These are phyloP conservation scores for Solanum aculeatissimum DNA, from an alignment of 305 asterid genomes.

Conservation along the genomic window DNA sequence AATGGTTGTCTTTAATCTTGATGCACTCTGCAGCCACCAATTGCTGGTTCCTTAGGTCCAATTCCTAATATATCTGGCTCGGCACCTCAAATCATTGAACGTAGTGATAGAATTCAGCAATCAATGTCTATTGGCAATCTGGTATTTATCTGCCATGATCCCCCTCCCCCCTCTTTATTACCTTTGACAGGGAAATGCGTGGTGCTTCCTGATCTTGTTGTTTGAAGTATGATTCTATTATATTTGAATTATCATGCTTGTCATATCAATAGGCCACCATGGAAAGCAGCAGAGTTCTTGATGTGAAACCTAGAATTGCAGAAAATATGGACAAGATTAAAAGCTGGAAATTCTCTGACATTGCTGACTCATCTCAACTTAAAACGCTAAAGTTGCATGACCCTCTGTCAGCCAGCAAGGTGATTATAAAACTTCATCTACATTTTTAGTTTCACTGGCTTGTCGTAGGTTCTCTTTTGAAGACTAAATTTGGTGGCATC, in stretches of 20 bases:
- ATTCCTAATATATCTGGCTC: slow-evolving; percentile 51
- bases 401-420: slow-evolving; percentile 73
- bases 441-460: not conserved
- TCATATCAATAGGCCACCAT: slow-evolving; percentile 45
- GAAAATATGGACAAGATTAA: slow-evolving; percentile 57
- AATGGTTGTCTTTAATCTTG: not conserved
- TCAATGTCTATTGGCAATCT: slow-evolving; percentile 75
- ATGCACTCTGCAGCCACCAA: slow-evolving; percentile 45
- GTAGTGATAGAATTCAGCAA: slow-evolving; percentile 62
- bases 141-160: slow-evolving; percentile 15
- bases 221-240: not conserved
- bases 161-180: not conserved
- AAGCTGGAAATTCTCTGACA: slow-evolving; percentile 83
- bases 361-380: slow-evolving; percentile 68
- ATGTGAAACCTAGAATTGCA: slow-evolving; percentile 76
- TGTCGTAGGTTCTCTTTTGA: not conserved
- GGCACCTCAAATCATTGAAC: slow-evolving; percentile 57
- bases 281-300: slow-evolving; percentile 76
- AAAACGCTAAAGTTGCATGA: slow-evolving; percentile 83
- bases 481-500: not conserved
- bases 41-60: slow-evolving; percentile 62
- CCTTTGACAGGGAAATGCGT: not conserved
- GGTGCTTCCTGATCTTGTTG: slow-evolving; percentile 1
- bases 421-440: slow-evolving; percentile 13
- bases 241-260: not conserved